phyloP scores from a whole-genome alignment of 352 stramenopile species.

The Blastocystis sp. region DNA sequence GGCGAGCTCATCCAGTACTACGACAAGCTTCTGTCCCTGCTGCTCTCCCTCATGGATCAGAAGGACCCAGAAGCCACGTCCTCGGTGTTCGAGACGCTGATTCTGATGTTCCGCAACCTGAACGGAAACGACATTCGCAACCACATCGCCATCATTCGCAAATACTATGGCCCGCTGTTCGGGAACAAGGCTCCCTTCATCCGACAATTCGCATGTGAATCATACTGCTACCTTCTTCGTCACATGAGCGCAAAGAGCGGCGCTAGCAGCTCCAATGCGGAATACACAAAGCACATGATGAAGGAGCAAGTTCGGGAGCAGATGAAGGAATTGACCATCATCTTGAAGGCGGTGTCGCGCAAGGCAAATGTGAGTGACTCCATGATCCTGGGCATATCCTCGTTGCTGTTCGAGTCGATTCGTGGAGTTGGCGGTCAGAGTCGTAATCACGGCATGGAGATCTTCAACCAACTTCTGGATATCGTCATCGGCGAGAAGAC shows the following conservation, averaged over 20 bases:
- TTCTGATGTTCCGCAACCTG: slow-evolving; percentile 83
- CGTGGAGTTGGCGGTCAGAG: slow-evolving; percentile 52
- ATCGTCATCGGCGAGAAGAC: slow-evolving; percentile 8
- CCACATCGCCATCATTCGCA: slow-evolving; percentile 84
- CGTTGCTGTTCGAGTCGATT: slow-evolving; percentile 67
- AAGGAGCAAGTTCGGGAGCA: slow-evolving; percentile 50
- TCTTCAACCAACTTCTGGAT: slow-evolving; percentile 22
- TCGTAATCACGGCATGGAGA: slow-evolving; percentile 13
- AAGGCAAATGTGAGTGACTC: slow-evolving; percentile 29
- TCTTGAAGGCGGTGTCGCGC: slow-evolving; percentile 39
- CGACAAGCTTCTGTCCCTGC: slow-evolving; percentile 40
- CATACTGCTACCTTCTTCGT: slow-evolving; percentile 79
- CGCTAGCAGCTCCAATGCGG: neutral
- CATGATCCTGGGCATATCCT: slow-evolving; percentile 65
- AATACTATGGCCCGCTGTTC: slow-evolving; percentile 83
- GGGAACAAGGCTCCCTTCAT: slow-evolving; percentile 81
- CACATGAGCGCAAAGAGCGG: slow-evolving; percentile 75
- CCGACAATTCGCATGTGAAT: slow-evolving; percentile 83
- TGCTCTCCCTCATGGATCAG: slow-evolving; percentile 50
- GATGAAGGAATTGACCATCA: slow-evolving; percentile 52
- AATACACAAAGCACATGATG: slow-evolving; percentile 4
- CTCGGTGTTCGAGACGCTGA: slow-evolving; percentile 84
- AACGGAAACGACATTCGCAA: slow-evolving; percentile 77
- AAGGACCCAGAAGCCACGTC: slow-evolving; percentile 81
- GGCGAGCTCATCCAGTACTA: slow-evolving; percentile 58